Percentiles rank a stretch among this genome's conserved stretches.
Conservation (phyloP, 2,329 filamentous ascomycete genomes). For the Colletotrichum somersetense region DNA sequence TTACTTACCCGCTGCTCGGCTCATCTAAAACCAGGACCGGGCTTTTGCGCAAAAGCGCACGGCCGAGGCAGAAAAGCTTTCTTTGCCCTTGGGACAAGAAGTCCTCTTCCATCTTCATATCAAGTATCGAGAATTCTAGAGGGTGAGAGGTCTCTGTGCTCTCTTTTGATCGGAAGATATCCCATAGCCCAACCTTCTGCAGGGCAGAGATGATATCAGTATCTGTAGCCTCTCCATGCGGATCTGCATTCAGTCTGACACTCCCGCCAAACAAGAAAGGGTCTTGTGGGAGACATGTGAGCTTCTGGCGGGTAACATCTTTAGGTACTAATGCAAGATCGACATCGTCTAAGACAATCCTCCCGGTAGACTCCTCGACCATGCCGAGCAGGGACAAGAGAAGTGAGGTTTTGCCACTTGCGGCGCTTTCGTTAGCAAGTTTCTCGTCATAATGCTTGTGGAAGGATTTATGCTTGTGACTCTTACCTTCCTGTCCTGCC, state of each 20-base stretch:
- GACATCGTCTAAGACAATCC: constrained; percentile 59
- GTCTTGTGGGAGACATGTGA: constrained; percentile 64
- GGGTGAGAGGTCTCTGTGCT: constrained; percentile 54
- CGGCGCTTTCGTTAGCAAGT: constrained; percentile 63
- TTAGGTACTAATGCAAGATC: constrained; percentile 48
- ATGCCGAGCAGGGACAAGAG: constrained; percentile 61
- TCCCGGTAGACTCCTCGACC: constrained; percentile 56
- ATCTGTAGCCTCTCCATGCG: constrained; percentile 53
- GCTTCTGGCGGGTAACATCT: constrained; percentile 44
- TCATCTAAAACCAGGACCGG: constrained; percentile 52
- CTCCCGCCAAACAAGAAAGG: constrained; percentile 62
- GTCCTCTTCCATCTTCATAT: constrained; percentile 49
- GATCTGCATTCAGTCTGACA: constrained; percentile 64
- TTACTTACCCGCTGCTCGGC: constrained; percentile 68
- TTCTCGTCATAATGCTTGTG: constrained; percentile 23
- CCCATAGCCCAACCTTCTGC: constrained; percentile 60
- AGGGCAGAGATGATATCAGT: constrained; percentile 59
- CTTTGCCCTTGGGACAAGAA: constrained; percentile 66
- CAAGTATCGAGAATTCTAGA: constrained; percentile 14
- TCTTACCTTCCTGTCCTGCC: constrained; percentile 47
- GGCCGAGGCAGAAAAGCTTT: constrained; percentile 62
- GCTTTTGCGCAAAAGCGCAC: constrained; percentile 56
- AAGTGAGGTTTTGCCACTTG: constrained; percentile 47
- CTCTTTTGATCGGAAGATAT: constrained; percentile 52
- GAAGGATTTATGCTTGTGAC: constrained; percentile 7